Base-by-base conservation (phyloP, 345 rosid species). In the Psidium guajava region DNA sequence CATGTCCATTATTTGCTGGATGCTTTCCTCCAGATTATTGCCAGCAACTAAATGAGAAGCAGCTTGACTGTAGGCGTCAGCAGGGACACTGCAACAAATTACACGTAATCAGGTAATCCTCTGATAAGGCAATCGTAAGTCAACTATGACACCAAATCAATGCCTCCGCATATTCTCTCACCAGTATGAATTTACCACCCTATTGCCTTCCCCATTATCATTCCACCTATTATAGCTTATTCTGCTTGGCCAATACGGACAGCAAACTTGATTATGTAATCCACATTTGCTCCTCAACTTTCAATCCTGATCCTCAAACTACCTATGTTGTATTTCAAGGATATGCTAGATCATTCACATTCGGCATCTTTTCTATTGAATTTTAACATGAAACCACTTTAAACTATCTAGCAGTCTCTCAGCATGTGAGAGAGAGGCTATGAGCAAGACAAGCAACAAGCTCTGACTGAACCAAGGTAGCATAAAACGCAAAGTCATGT, bases 41-140 rank as follows among this genome's bases (percentile, higher is more conserved):
- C 95, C 95, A 89, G 95, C 95, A 88, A 93, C 96, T 91, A 96
- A 88, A 59, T 93, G 92, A 56, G 99, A 97, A 88, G 98, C 99
- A 92, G 98, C 98, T 90, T 95, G 92, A 86, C 90, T 94, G 87
- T 93, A 94, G 42, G 91, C 92, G 84, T 94, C 95, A 54, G 90
- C 59, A 84, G 85, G 92, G 21, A 90, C 90, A 90, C 99, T 95
- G 96, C 91, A 91, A 73, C 44, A 64, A 28, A 64, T 69, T 69
- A 36, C 77, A 69, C 18, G 47, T 36, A 20, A 69, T 36, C 47
- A 69, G 77, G 77, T 32, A 69, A 24, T 36, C 47, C 77, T 18
- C 9, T 69, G 47, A 69, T 36, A 20, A 36, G 80, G 80, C 14
- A 69, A 36, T 69, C 18, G 6, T 69, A 9, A 69, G 40, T 69